These are phyloP conservation scores for Trametes sp. DNA, from an alignment of 1,284 basidiomycete species.

Conservation along the genomic window DNA sequence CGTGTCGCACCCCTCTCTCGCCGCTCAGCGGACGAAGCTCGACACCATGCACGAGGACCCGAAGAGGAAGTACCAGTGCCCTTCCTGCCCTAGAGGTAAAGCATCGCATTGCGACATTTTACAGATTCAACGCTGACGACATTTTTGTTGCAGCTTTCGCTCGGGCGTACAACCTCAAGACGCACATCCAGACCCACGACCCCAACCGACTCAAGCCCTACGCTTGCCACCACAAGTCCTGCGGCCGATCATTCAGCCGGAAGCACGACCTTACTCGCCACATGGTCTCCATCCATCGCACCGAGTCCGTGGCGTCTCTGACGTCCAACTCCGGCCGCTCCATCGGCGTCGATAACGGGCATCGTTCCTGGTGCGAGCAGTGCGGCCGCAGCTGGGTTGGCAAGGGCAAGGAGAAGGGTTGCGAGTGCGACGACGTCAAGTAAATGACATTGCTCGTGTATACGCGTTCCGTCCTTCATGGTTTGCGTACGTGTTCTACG, in stretches of 20 bases:
- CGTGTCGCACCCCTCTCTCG: conserved; percentile 40
- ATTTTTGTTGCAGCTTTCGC: conserved; percentile 69
- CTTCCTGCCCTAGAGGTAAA: conserved; percentile 73
- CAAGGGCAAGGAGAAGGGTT: conserved; percentile 59
- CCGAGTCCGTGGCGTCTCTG: conserved; percentile 55
- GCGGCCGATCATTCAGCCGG: conserved; percentile 86
- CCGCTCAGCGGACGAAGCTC: conserved; percentile 44
- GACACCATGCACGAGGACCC: conserved; percentile 63
- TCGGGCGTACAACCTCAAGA: conserved; percentile 90
- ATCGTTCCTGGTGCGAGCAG: conserved; percentile 72
- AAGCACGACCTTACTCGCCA: conserved; percentile 91
- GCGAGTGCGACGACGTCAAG: conserved; percentile 74
- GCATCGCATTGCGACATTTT: conserved; percentile 16
- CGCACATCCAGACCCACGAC: conserved; percentile 90
- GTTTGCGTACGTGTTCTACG: conserved; percentile 40
- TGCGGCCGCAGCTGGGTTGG: conserved; percentile 79
- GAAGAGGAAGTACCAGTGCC: conserved; percentile 79
- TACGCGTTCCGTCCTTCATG: conserved; percentile 22
- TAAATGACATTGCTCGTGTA: conserved; percentile 44
- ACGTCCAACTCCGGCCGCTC: conserved; percentile 39
- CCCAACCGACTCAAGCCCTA: conserved; percentile 87
- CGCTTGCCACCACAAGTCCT: conserved; percentile 80
- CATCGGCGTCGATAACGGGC: conserved; percentile 69
- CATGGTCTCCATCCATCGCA: conserved; percentile 84
- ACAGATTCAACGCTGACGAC: conserved; percentile 25